Evolutionary conservation across 2,329 filamentous ascomycete species (phyloP).

Genomic region (Ophiobolus disseminans): DNA sequence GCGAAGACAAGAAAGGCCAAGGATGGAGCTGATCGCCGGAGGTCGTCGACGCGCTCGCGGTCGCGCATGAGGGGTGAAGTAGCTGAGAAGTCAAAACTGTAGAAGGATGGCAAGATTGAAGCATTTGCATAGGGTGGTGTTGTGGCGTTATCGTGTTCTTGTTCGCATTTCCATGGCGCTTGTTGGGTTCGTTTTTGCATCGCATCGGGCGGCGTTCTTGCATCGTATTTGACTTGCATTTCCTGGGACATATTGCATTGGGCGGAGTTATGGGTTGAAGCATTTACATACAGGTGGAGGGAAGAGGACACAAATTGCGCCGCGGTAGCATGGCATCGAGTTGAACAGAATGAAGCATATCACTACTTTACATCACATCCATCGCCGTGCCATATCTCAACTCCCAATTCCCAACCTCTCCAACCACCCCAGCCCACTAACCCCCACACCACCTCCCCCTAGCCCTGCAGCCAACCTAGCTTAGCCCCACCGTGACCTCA

Average conservation of each 20-base stretch:
- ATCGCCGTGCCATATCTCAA: background rate
- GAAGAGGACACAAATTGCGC: constrained; percentile 10
- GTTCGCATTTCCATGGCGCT: constrained; percentile 34
- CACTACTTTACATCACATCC: constrained; percentile 8
- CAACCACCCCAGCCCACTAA: background rate
- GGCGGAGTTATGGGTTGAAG: constrained; percentile 34
- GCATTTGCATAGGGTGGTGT: constrained; percentile 40
- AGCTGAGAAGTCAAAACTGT: constrained; percentile 41
- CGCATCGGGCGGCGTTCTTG: constrained; percentile 28
- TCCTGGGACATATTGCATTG: constrained; percentile 28
- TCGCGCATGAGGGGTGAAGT: constrained; percentile 36
- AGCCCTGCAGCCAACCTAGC: constrained; percentile 19
- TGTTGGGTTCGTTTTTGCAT: constrained; percentile 12
- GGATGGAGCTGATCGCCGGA: constrained; percentile 44
- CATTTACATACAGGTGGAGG: constrained; percentile 28
- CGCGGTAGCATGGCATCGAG: constrained; percentile 12
- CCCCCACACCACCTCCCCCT: constrained; percentile 13
- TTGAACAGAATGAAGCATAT: constrained; percentile 6
- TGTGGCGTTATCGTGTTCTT: constrained; percentile 23
- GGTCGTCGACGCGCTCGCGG: constrained; percentile 39
- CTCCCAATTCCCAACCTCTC: background rate
- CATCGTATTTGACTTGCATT: constrained; percentile 17
- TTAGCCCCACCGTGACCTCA: constrained; percentile 34
- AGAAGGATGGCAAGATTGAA: constrained; percentile 7
- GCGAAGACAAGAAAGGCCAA: constrained; percentile 43